These are phyloP conservation scores for Gliomastix tumulicola DNA, from an alignment of 2,329 filamentous ascomycete species.

Conservation along the genomic window DNA sequence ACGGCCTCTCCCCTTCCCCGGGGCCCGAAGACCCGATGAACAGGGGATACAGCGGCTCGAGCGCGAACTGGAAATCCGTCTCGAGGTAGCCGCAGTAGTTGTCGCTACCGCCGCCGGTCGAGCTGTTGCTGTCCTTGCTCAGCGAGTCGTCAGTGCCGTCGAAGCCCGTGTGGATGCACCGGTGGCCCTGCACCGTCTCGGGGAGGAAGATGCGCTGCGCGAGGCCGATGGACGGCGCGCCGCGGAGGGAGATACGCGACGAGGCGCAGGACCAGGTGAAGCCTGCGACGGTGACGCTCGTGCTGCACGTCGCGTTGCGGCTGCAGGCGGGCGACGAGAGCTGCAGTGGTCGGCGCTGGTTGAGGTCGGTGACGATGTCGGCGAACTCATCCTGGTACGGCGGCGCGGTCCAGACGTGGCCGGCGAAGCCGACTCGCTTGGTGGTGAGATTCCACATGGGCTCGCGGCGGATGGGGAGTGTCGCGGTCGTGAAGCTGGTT, in stretches of 20 bases:
- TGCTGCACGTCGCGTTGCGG: background rate
- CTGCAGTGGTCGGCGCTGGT: background rate
- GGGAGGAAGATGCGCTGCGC: background rate
- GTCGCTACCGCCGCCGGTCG: no score
- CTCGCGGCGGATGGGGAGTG: background rate
- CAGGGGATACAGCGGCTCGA: background rate
- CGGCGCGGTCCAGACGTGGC: background rate
- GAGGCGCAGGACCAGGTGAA: background rate
- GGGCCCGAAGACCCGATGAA: background rate
- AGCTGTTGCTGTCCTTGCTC: background rate
- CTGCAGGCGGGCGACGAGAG: background rate
- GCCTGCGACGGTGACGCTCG: background rate
- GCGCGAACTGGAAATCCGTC: background rate
- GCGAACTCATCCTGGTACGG: background rate
- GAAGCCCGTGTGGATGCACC: background rate
- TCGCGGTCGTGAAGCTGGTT: background rate
- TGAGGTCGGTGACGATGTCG: background rate
- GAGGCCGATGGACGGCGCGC: background rate
- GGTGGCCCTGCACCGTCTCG: background rate
- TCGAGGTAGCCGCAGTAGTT: background rate
- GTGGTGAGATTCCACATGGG: background rate
- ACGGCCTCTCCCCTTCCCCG: background rate
- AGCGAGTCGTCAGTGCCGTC: background rate
- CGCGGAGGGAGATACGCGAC: background rate
- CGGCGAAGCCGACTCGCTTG: background rate